Evolutionary conservation across 1,284 basidiomycete genomes (phyloP).

Genomic region (Ceratobasidium papillatum): DNA sequence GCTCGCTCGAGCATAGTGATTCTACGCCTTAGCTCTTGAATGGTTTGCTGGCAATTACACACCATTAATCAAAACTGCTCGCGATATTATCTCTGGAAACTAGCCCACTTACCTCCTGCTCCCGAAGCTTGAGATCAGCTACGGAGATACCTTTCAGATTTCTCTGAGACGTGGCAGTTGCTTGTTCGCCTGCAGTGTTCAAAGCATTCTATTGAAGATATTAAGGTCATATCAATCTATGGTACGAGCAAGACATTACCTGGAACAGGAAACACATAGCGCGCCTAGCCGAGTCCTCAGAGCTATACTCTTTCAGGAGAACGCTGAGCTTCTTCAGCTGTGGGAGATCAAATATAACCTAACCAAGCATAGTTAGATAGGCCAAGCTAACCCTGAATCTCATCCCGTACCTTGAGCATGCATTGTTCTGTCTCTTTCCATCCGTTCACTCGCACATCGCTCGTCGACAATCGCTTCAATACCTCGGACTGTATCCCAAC

Average conservation of each 20-base stretch:
- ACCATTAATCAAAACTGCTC: background rate
- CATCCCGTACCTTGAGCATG: slow-evolving; percentile 21
- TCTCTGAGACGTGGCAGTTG: background rate
- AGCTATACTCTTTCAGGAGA: slow-evolving; percentile 25
- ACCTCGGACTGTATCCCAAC: slow-evolving; percentile 11
- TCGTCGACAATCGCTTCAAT: background rate
- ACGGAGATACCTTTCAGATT: slow-evolving; percentile 12
- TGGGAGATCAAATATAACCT: slow-evolving; percentile 27
- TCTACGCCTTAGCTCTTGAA: slow-evolving; percentile 22
- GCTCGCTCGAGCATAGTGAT: slow-evolving; percentile 12
- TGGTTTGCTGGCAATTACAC: slow-evolving; percentile 14
- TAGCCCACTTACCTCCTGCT: slow-evolving; percentile 10
- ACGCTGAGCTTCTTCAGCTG: slow-evolving; percentile 19
- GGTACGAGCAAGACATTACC: background rate
- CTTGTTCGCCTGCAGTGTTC: background rate
- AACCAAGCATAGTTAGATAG: slow-evolving; percentile 1
- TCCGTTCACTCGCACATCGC: slow-evolving; percentile 1
- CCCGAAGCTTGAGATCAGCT: background rate
- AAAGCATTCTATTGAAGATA: background rate
- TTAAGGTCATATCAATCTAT: background rate
- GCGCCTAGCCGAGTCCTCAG: slow-evolving; percentile 9
- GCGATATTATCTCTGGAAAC: background rate
- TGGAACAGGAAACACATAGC: slow-evolving; percentile 18
- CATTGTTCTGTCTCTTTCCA: slow-evolving; percentile 25
- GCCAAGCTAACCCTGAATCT: background rate